A percentile compares a stretch with the other conserved stretches of the same genome.
phyloP scores from a whole-genome alignment of 202 grass and related monocot species.

The Brachypodium distachyon region DNA sequence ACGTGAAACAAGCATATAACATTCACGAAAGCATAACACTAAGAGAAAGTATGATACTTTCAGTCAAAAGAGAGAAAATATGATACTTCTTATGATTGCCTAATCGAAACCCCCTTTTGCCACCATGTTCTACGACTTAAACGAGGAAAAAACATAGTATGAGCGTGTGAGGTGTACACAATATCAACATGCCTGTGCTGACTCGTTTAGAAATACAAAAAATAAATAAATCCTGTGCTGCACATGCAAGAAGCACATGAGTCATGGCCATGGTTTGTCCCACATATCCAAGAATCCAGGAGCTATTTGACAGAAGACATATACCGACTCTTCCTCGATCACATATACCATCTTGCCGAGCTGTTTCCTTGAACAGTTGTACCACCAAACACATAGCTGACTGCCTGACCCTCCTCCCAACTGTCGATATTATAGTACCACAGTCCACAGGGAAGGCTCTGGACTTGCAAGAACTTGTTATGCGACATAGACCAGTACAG shows the following conservation, averaged over 20 bases:
- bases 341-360: conserved; percentile 7
- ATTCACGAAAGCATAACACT: neutral
- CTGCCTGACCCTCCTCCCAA: neutral
- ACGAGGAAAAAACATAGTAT: neutral
- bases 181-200: no score
- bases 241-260: conserved; percentile 19
- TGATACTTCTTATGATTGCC: neutral
- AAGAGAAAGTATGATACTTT: neutral
- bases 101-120: neutral
- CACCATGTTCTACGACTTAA: neutral
- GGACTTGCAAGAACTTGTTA: neutral
- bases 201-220: no score
- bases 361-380: conserved; percentile 4
- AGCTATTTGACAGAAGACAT: conserved; percentile 23
- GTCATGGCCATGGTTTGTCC: conserved; percentile 23
- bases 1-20: neutral
- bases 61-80: neutral
- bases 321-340: conserved; percentile 25
- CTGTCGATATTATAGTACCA: neutral
- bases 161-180: neutral
- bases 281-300: conserved; percentile 33
- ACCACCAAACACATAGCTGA: conserved; percentile 21
- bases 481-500: neutral
- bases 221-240: conserved; percentile 14
- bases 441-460: neutral